Evolutionary conservation across 805 yeast species (phyloP), one percentile per base, ranked within the genome.

Genomic region (Maudiozyma pseudohumilis): DNA sequence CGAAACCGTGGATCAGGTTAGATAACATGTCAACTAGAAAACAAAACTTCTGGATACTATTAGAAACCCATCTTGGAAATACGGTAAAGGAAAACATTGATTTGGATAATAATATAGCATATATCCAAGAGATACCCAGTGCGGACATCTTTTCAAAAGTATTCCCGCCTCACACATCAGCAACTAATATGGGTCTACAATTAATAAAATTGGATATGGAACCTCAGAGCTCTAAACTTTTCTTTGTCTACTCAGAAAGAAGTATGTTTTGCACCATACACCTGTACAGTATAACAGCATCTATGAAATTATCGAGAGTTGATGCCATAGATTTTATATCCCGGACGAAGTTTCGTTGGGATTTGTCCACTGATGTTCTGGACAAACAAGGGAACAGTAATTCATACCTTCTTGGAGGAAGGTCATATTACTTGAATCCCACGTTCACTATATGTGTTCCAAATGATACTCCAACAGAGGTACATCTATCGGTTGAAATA

Each of bases 21-120:
- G 25, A 36, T 5, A 75, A 72, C 44, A 22, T 40, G 0, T 45
- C 61, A 2, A 31, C 38, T 1, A 24, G 35, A 1, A 34, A 38
- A 0, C 61, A 61, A 15, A 62, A 60, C 3, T 64, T 69, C 0
- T 68, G 74, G 69, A 34, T 77, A 1, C 50, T 77, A 3, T 45
- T 77, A 6, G 82, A 76, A 43, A 58, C 64, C 15, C 79, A 74
- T 50, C 16, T 71, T 21, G 20, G 12, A 59, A 50, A 30, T 45
- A 37, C 8, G 46, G 30, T 29, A 47, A 26, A 25, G 39, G 15
- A 20, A n/a, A n/a, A n/a, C n/a, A 28, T 28, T 6, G 31, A 15
- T 3, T 6, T 5, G 19, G 5, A 16, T 16, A 28, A n/a, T 16
- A 48, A 11, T 24, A 26, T 30, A 12, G 12, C 35, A 8, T 39